Evolutionary conservation across 2,329 filamentous ascomycete genomes (phyloP), one percentile per base, ranked within the genome.

Genomic region (Clarireedia paspali): DNA sequence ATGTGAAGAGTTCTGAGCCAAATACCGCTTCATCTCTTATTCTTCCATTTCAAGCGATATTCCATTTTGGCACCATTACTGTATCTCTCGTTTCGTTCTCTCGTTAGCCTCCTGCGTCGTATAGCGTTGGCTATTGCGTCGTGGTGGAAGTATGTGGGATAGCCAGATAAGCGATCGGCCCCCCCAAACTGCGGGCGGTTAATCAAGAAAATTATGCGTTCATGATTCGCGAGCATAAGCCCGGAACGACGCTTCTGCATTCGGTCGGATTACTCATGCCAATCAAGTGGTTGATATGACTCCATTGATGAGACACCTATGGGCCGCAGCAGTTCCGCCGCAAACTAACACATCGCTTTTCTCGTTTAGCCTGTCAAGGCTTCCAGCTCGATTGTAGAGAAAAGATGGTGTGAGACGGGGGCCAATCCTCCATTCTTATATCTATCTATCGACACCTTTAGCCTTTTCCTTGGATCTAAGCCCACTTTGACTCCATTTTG

Each of bases 401-500:
- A 15, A 40, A 40, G 4, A 34, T 26, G n/a, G 40, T 23, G 52
- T 55, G 46, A 44, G 46, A 55, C 50, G 52, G 52, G 52, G 52
- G 39, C 52, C 52, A 55, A 36, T 55, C 52, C 52, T 55, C 30
- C 23, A 50, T 34, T 55, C 27, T 50, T 50, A 55, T 55, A 55
- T 50, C 47, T 55, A 24, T 50, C 50, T 34, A 17, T 3, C 6
- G 10, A 50, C 23, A 38, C 23, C 46, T 46, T 26, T 42, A 47
- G 46, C 52, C 42, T 47, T 50, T 17, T n/a, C 36, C 20, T 50
- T 38, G 6, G 14, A n/a, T 50, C 38, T 44, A 36, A 55, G 52
- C 52, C 46, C 26, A 7, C 38, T 23, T 55, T 17, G 24, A 50
- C 50, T 44, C 38, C 20, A 44, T 44, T 26, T 38, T 30, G 34